These are phyloP conservation scores for Lipomyces sp. DNA, from an alignment of 805 yeast species.

Conservation along the genomic window DNA sequence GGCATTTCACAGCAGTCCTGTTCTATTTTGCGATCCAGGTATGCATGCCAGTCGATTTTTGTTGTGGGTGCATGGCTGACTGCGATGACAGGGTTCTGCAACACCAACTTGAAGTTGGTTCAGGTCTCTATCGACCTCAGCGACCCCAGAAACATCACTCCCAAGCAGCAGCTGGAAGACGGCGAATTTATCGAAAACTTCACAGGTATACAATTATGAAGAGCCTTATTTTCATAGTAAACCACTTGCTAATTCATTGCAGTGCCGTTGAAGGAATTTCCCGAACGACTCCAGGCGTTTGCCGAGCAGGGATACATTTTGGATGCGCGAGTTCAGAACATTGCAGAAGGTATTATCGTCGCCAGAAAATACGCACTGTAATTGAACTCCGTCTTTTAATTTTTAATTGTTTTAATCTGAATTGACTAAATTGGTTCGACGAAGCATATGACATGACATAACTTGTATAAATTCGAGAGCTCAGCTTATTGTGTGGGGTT, in stretches of 20 bases:
- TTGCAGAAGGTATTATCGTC: slow-evolving; percentile 74
- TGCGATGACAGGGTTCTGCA: slow-evolving; percentile 52
- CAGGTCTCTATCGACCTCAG: slow-evolving; percentile 71
- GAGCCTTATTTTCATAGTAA: not conserved
- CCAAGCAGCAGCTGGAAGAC: slow-evolving; percentile 76
- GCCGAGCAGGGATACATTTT: slow-evolving; percentile 65
- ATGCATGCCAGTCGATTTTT: not conserved
- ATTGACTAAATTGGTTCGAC: not conserved
- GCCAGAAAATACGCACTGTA: slow-evolving; percentile 40
- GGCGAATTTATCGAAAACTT: slow-evolving; percentile 92
- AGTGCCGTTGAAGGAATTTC: slow-evolving; percentile 54
- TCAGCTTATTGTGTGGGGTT: too few relatives aligned
- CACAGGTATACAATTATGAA: slow-evolving; percentile 33
- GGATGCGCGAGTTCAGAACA: slow-evolving; percentile 84
- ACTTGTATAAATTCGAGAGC: not conserved
- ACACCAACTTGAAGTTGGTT: slow-evolving; percentile 79
- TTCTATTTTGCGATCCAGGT: slow-evolving; percentile 76
- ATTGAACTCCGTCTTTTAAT: not conserved
- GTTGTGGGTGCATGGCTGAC: not conserved
- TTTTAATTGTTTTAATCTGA: not conserved
- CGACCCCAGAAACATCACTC: slow-evolving; percentile 62
- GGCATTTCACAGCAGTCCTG: slow-evolving; percentile 46
- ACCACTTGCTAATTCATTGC: not conserved
- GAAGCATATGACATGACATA: not conserved
- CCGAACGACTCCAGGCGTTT: slow-evolving; percentile 51